A percentile compares a stretch with the other conserved stretches of the same genome.
Conservation (phyloP, 1,139 yeast species). For the Suhomyces panamericanus region DNA sequence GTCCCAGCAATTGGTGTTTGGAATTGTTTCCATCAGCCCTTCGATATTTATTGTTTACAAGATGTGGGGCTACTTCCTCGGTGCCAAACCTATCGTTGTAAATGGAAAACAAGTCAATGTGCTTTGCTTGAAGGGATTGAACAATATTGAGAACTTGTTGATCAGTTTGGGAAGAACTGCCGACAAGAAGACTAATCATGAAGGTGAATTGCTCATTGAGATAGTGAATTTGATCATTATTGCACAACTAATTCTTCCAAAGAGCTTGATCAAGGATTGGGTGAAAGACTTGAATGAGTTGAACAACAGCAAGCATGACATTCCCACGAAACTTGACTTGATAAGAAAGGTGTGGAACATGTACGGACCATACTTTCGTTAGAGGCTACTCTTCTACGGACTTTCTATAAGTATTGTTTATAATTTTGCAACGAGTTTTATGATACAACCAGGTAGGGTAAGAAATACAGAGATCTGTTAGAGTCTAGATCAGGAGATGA, state of each 20-base stretch:
- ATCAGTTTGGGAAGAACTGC: constrained; percentile 22
- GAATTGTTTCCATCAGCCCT: constrained; percentile 86
- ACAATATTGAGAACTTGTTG: constrained; percentile 57
- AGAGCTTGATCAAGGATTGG: constrained; percentile 50
- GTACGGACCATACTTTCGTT: constrained; percentile 45
- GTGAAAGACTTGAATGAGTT: constrained; percentile 56
- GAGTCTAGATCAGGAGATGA: constrained; percentile 6
- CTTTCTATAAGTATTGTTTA: constrained; percentile 2
- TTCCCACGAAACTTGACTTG: constrained; percentile 40
- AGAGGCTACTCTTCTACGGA: not conserved
- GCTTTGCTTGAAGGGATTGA: constrained; percentile 53
- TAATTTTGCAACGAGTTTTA: constrained; percentile 4
- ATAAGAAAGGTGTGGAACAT: constrained; percentile 57
- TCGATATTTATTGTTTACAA: constrained; percentile 60
- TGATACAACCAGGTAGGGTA: constrained; percentile 8
- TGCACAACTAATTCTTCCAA: constrained; percentile 52
- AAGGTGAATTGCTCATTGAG: constrained; percentile 59
- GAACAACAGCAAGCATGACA: constrained; percentile 29
- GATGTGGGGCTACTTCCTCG: constrained; percentile 28
- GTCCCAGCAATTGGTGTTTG: constrained; percentile 91
- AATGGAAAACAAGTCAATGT: constrained; percentile 43
- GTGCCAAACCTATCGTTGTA: constrained; percentile 39
- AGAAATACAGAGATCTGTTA: constrained; percentile 7
- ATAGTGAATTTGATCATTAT: constrained; percentile 51
- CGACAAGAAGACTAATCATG: constrained; percentile 22